Conservation (phyloP, 805 yeast species). For the Ogataea methanolica region DNA sequence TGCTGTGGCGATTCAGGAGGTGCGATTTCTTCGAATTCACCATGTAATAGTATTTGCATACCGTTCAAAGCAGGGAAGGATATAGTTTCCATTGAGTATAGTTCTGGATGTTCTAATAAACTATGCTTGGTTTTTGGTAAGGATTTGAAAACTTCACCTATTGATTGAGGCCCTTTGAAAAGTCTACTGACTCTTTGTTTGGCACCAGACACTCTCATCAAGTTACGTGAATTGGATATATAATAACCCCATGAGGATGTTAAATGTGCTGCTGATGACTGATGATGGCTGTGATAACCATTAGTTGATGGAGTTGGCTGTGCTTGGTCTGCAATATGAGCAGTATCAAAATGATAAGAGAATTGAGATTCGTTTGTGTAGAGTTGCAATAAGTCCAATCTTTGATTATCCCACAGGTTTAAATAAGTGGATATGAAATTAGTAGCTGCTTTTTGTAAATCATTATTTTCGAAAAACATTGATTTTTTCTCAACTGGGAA, state of each 20-base stretch:
- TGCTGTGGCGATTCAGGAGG: constrained; percentile 39
- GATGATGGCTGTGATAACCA: constrained; percentile 10
- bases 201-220: constrained; percentile 54
- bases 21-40: constrained; percentile 69
- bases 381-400: constrained; percentile 63
- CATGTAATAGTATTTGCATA: constrained; percentile 76
- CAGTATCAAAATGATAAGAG: constrained; percentile 70
- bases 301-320: constrained; percentile 3
- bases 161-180: constrained; percentile 63
- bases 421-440: constrained; percentile 72
- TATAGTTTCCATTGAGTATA: constrained; percentile 75
- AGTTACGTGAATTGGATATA: constrained; percentile 69
- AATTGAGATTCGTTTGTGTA: constrained; percentile 85
- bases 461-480: constrained; percentile 77
- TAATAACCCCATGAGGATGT: constrained; percentile 55
- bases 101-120: constrained; percentile 54
- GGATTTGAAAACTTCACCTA: constrained; percentile 54
- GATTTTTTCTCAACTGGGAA: constrained; percentile 55
- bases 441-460: constrained; percentile 66
- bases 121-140: constrained; percentile 80
- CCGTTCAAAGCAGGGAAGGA: constrained; percentile 71
- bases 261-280: constrained; percentile 4
- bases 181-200: constrained; percentile 56
- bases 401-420: constrained; percentile 75
- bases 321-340: constrained; percentile 35